A percentile compares a stretch with the other conserved stretches of the same genome.
Evolutionary conservation across 202 grass and related monocot genomes (phyloP).

Genomic region (Zizania palustris): DNA sequence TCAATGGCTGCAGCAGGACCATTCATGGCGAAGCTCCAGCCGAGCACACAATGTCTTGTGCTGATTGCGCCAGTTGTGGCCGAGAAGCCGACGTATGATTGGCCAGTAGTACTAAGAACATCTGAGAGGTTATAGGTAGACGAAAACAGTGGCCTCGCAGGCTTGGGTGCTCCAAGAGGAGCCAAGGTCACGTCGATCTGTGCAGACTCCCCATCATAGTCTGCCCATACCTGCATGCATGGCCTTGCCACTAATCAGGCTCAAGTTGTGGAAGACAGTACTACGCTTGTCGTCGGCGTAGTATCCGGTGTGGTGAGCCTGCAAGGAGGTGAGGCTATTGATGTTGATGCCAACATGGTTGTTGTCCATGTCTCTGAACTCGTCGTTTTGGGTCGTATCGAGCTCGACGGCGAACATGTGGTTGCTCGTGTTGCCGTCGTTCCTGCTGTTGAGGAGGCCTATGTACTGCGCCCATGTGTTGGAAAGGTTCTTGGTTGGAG

Average conservation of each 20-base stretch:
- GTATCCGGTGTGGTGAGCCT: neutral
- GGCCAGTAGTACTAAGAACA: conserved; percentile 19
- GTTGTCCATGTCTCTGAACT: conserved; percentile 36
- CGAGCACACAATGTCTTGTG: conserved; percentile 17
- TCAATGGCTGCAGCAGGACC: conserved; percentile 13
- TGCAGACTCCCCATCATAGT: conserved; percentile 7
- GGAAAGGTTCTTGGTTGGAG: conserved; percentile 22
- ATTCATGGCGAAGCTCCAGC: conserved; percentile 37
- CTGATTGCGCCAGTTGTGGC: conserved; percentile 27
- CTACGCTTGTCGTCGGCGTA: neutral
- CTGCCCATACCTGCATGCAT: conserved; percentile 44
- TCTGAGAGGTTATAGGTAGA: conserved; percentile 3
- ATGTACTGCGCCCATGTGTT: conserved; percentile 28
- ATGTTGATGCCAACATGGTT: conserved; percentile 40
- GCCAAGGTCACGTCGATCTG: conserved; percentile 25
- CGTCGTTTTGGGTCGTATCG: conserved; percentile 22
- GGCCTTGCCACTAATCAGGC: conserved; percentile 16
- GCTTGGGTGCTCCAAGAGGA: conserved; percentile 6
- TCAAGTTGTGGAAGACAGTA: conserved; percentile 25
- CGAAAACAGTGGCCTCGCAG: conserved; percentile 25
- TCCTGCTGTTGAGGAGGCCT: conserved; percentile 32
- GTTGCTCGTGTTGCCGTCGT: conserved; percentile 25
- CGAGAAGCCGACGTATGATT: conserved; percentile 37
- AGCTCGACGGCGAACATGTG: conserved; percentile 40
- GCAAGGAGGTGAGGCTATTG: conserved; percentile 21